A percentile compares a stretch with the other conserved stretches of the same genome.
These are phyloP conservation scores for Dactylis glomerata DNA, from an alignment of 176 grass and related monocot genomes.

Conservation along the genomic window DNA sequence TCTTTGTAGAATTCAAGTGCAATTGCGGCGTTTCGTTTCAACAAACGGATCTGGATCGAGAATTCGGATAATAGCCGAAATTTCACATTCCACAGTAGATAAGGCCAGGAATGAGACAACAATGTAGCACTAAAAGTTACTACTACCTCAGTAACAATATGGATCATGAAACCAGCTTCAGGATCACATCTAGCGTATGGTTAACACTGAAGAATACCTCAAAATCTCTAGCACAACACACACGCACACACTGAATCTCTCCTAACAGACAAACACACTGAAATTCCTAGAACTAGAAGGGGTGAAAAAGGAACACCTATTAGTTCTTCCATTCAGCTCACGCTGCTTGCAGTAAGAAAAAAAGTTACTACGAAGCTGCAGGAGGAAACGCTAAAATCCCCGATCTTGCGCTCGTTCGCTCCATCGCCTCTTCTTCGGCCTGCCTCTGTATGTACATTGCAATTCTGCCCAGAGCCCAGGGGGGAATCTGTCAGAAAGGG, in stretches of 20 bases:
- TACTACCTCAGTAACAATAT: constrained; percentile 21
- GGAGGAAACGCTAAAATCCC: background rate
- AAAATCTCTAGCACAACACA: constrained; percentile 1
- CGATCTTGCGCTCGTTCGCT: background rate
- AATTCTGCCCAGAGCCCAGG: background rate
- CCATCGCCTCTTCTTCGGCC: background rate
- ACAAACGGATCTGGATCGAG: background rate
- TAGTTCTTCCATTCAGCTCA: constrained; percentile 26
- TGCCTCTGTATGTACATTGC: constrained; percentile 21
- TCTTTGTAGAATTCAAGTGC: background rate
- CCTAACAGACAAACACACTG: background rate
- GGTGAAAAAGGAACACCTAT: constrained; percentile 35
- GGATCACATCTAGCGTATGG: constrained; percentile 16
- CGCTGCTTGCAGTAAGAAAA: background rate
- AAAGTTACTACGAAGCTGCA: background rate
- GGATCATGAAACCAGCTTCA: constrained; percentile 17
- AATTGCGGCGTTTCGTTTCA: background rate
- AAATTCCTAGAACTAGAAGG: constrained; percentile 35
- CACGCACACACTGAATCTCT: background rate
- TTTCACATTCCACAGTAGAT: no score
- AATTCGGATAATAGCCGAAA: background rate
- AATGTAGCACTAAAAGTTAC: background rate
- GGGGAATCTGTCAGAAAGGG: constrained; percentile 13
- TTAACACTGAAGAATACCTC: constrained; percentile 9
- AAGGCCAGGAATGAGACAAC: background rate